Percentiles rank a stretch among this genome's conserved stretches.
phyloP scores from a whole-genome alignment of 2,329 filamentous ascomycete species.

The Tympanopsis confertula region DNA sequence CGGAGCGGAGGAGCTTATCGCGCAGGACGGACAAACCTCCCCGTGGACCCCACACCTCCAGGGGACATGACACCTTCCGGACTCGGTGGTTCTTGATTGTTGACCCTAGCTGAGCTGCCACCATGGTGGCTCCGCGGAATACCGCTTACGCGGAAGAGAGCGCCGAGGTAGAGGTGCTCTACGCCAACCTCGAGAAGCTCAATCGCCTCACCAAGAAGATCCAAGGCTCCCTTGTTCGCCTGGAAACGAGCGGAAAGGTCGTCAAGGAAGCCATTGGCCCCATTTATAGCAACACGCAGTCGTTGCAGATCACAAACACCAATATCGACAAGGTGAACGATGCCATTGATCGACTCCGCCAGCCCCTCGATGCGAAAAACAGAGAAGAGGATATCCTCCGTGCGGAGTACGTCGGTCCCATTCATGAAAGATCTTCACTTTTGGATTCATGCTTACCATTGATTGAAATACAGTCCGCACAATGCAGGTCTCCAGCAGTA shows the following conservation, averaged over 20 bases:
- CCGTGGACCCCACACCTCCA: too few relatives aligned
- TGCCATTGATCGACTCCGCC: constrained; percentile 56
- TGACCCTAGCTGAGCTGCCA: too few relatives aligned
- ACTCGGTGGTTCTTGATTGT: too few relatives aligned
- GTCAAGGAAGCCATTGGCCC: constrained; percentile 63
- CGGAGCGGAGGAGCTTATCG: too few relatives aligned
- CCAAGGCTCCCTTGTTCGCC: constrained; percentile 50
- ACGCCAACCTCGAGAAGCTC: constrained; percentile 50
- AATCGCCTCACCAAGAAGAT: constrained; percentile 63
- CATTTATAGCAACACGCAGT: constrained; percentile 61
- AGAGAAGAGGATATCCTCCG: constrained; percentile 59
- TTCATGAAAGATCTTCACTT: background rate
- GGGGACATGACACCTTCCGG: too few relatives aligned
- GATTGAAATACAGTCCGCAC: constrained; percentile 28
- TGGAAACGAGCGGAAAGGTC: constrained; percentile 57
- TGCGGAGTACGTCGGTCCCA: constrained; percentile 18
- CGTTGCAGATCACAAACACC: constrained; percentile 39
- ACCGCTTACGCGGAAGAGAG: constrained; percentile 20
- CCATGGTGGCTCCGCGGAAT: constrained; percentile 3
- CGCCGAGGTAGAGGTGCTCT: constrained; percentile 27
- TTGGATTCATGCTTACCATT: too few relatives aligned
- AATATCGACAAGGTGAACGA: constrained; percentile 57
- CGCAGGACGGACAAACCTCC: too few relatives aligned
- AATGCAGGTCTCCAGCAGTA: constrained; percentile 53
- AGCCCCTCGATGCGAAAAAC: constrained; percentile 58